These are phyloP conservation scores for Candolleomyces efflorescens DNA, from an alignment of 768 basidiomycete genomes.

Conservation along the genomic window DNA sequence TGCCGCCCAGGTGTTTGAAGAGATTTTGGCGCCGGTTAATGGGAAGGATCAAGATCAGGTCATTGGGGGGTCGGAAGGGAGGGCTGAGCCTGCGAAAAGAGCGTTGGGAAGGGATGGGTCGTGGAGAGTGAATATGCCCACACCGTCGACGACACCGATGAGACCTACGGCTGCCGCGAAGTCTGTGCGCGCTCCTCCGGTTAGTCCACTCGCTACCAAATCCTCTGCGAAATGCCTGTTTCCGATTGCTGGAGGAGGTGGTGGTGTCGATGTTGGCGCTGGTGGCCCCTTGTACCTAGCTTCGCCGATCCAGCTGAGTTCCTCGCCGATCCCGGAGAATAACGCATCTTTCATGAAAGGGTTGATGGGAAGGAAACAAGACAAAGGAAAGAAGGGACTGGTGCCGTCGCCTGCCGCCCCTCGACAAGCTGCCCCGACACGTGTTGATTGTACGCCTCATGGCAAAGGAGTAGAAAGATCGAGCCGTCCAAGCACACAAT, in stretches of 20 bases:
- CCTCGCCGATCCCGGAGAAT: conserved; percentile 14
- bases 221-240: background rate
- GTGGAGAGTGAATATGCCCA: background rate
- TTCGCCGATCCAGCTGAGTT: conserved; percentile 18
- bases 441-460: background rate
- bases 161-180: background rate
- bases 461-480: too few species aligned
- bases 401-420: background rate
- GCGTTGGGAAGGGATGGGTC: conserved; percentile 5
- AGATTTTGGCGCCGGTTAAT: background rate
- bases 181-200: background rate
- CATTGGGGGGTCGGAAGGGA: background rate
- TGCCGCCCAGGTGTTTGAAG: background rate
- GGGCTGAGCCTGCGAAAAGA: background rate
- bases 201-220: background rate
- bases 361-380: background rate
- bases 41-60: background rate
- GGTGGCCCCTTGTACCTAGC: conserved; percentile 1
- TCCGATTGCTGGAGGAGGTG: too few species aligned
- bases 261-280: background rate
- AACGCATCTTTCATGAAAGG: conserved; percentile 1
- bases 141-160: conserved; percentile 1
- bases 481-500: too few species aligned
- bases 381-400: background rate
- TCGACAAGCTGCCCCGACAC: background rate